Evolutionary conservation across 768 basidiomycete species (phyloP), one percentile per base, ranked within the genome.

Genomic region (Erythrobasidium yunnanense): DNA sequence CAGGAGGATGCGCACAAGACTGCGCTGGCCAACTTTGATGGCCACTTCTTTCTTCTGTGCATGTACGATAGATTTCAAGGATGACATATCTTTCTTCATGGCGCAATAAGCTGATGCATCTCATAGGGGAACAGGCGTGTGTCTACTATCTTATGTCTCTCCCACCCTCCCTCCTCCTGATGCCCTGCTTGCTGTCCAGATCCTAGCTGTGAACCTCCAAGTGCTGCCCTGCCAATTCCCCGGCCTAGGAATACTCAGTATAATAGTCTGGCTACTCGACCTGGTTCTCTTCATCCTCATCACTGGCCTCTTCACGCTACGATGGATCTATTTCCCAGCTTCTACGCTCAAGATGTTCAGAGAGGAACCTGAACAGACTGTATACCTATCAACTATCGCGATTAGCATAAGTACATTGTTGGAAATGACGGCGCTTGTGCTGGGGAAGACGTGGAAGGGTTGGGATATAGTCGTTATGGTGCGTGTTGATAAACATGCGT

Each of bases 241-340:
- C 8, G 54, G 54, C 15, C 34, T 55, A 8, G 34, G 54, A 8
- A 55, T 55, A 15, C 25, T 55, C 18, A 27, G 17, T 23, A 30
- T 55, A 22, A 32, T 55, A 22, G 23, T 55, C 8, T 55, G 54
- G 54, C 7, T 55, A 23, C 23, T 55, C 27, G 54, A 55, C 23
- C 17, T 55, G 23, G 23, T 55, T 23, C 54, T 55, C 54, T 55
- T 30, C 54, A 8, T 25, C n/a, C 7, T 23, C 29, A 11, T 30
- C 13, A 8, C 6, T 23, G 23, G 18, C 34, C 8, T 29, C 34
- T 55, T 55, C 54, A 30, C 23, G 23, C 15, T 32, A 7, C 15
- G 29, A 7, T 55, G 34, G 25, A 30, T 55, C 27, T 17, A 15
- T 7, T 55, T 32, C 34, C 54, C 54, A 29, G 6, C 8, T 13